phyloP scores from a whole-genome alignment of 1,139 yeast genomes.

The Nakaseomyces kungkrabaensis region DNA sequence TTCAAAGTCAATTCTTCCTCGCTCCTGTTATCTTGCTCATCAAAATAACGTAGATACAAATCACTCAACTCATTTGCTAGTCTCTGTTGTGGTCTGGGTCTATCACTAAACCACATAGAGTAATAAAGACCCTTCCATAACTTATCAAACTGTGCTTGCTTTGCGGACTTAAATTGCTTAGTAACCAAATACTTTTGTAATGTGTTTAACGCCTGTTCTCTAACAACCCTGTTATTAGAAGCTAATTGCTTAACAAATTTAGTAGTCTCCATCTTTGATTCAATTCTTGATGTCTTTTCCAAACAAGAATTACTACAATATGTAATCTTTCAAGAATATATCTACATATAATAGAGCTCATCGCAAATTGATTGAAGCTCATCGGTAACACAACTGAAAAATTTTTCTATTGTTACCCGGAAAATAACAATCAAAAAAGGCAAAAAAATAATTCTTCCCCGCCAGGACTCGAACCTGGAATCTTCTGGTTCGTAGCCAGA shows the following conservation, averaged over 20 bases:
- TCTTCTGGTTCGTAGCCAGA: constrained; percentile 91
- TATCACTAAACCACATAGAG: constrained; percentile 94
- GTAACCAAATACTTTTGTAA: constrained; percentile 48
- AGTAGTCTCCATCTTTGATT: constrained; percentile 28
- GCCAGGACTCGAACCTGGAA: constrained; percentile 95
- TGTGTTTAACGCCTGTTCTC: constrained; percentile 69
- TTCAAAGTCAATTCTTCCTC: constrained; percentile 29
- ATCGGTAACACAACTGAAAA: neutral
- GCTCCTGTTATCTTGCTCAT: constrained; percentile 16
- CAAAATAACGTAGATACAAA: constrained; percentile 34
- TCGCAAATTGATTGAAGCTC: neutral
- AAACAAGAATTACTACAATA: no score
- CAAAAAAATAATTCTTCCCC: constrained; percentile 50
- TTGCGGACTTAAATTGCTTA: constrained; percentile 31
- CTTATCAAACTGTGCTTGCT: constrained; percentile 57
- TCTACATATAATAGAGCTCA: neutral
- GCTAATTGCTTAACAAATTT: constrained; percentile 74
- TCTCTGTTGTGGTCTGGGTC: constrained; percentile 83
- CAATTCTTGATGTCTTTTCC: neutral
- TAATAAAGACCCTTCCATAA: constrained; percentile 90
- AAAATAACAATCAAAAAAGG: no score
- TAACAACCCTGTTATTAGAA: constrained; percentile 42
- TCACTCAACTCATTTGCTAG: constrained; percentile 66
- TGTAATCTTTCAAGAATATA: no score
- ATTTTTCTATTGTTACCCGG: neutral